Evolutionary conservation across 2,329 filamentous ascomycete species (phyloP).

Genomic region (Aspergillus candidus): DNA sequence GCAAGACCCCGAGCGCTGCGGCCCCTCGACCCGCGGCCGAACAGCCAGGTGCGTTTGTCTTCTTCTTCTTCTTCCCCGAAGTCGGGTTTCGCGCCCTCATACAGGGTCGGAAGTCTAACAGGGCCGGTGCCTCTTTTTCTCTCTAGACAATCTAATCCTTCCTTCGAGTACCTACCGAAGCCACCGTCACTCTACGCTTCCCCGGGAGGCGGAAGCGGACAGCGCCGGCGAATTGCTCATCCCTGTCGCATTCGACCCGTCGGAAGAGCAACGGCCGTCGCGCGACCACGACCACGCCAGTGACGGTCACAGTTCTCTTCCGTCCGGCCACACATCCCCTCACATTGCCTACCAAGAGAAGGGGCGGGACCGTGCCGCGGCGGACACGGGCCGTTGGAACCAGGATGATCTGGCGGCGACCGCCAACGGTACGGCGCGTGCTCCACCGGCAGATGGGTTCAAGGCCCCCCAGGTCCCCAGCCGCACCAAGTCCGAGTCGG

Average conservation of each 20-base stretch:
- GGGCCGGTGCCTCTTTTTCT: background rate
- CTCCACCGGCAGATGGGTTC: constrained; percentile 52
- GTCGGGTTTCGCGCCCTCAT: background rate
- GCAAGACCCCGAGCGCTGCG: constrained; percentile 19
- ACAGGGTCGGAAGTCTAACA: no score
- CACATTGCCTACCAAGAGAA: constrained; percentile 91
- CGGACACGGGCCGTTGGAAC: constrained; percentile 22
- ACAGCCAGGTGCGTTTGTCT: constrained; percentile 25
- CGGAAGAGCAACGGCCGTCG: constrained; percentile 52
- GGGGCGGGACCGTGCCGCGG: constrained; percentile 56
- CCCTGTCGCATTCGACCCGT: constrained; percentile 67
- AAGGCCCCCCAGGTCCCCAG: constrained; percentile 74
- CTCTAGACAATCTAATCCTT: constrained; percentile 57
- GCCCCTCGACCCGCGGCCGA: constrained; percentile 18
- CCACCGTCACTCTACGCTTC: constrained; percentile 66
- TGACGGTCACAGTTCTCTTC: constrained; percentile 11
- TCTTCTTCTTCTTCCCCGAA: background rate
- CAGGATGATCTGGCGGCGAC: constrained; percentile 22
- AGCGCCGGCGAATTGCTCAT: constrained; percentile 66
- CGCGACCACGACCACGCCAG: constrained; percentile 35
- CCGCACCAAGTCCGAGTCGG: constrained; percentile 48
- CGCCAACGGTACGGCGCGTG: constrained; percentile 16
- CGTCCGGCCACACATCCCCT: constrained; percentile 53
- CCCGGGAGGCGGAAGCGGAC: constrained; percentile 50
- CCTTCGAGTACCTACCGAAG: constrained; percentile 72